Percentiles rank a stretch among this genome's conserved stretches.
phyloP scores from a whole-genome alignment of 306 rosid species.

The Mimosa bimucronata region DNA sequence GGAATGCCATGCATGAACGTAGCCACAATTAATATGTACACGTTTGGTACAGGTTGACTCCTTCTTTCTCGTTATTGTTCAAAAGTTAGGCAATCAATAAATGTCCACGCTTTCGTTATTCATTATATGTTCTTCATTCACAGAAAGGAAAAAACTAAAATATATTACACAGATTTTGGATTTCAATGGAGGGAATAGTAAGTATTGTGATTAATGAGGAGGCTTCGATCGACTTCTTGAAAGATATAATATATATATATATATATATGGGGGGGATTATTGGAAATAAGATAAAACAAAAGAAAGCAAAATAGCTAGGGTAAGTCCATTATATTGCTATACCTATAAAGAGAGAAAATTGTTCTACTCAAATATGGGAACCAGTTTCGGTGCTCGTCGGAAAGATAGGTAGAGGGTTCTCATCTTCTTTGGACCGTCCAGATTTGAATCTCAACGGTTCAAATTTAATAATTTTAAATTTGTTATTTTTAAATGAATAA shows the following conservation, averaged over 20 bases:
- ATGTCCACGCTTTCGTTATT: background rate
- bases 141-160: background rate
- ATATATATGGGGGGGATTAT: background rate
- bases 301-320: background rate
- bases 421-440: too few relatives aligned
- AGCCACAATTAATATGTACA: background rate
- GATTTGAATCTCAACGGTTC: too few relatives aligned
- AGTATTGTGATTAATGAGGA: background rate
- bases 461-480: too few relatives aligned
- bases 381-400: too few relatives aligned
- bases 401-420: too few relatives aligned
- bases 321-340: background rate
- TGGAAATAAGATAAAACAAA: background rate
- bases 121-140: background rate
- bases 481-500: too few relatives aligned
- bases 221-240: background rate
- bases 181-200: background rate
- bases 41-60: background rate
- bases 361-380: background rate
- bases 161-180: background rate
- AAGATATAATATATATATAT: background rate
- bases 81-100: constrained; percentile 1
- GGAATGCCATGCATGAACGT: background rate
- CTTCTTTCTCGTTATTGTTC: background rate
- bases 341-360: too few relatives aligned